Conservation (phyloP, 805 yeast species). For the Ogataea populi-albae region DNA sequence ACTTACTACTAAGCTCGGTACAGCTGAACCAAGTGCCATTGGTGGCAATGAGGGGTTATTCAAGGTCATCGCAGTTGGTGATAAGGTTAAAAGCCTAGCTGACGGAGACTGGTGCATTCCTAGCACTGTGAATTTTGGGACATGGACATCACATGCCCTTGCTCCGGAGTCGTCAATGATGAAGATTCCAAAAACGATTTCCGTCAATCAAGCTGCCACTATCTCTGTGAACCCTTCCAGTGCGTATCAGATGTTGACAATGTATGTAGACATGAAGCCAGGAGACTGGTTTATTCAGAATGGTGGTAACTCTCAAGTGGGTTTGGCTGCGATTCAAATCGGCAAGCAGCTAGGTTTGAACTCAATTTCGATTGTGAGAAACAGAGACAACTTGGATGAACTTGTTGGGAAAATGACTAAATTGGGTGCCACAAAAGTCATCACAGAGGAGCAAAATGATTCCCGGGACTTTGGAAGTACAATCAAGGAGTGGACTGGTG, state of each 20-base stretch:
- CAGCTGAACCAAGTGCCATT: constrained; percentile 66
- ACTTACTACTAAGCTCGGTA: constrained; percentile 50
- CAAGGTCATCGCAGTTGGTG: constrained; percentile 74
- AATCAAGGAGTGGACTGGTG: constrained; percentile 52
- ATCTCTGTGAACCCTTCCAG: constrained; percentile 90
- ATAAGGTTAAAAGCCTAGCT: constrained; percentile 42
- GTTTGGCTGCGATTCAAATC: constrained; percentile 85
- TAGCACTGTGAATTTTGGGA: constrained; percentile 72
- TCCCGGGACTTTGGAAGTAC: constrained; percentile 64
- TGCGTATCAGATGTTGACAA: constrained; percentile 82
- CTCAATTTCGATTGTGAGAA: constrained; percentile 84
- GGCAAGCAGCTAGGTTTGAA: constrained; percentile 76
- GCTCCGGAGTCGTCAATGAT: constrained; percentile 51
- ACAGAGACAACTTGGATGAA: constrained; percentile 73
- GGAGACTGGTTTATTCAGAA: constrained; percentile 95
- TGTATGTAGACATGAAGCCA: constrained; percentile 55
- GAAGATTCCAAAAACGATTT: constrained; percentile 54
- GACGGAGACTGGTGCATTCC: constrained; percentile 92
- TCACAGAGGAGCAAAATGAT: constrained; percentile 81
- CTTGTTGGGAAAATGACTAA: constrained; percentile 48
- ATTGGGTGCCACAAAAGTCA: constrained; percentile 84
- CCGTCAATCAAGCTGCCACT: constrained; percentile 73
- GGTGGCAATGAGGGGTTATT: constrained; percentile 95
- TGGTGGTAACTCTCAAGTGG: constrained; percentile 96
- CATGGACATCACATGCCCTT: constrained; percentile 85